A percentile compares a stretch with the other conserved stretches of the same genome.
Conservation (phyloP, 2,329 filamentous ascomycete species). For the Colletotrichum theobromicola region DNA sequence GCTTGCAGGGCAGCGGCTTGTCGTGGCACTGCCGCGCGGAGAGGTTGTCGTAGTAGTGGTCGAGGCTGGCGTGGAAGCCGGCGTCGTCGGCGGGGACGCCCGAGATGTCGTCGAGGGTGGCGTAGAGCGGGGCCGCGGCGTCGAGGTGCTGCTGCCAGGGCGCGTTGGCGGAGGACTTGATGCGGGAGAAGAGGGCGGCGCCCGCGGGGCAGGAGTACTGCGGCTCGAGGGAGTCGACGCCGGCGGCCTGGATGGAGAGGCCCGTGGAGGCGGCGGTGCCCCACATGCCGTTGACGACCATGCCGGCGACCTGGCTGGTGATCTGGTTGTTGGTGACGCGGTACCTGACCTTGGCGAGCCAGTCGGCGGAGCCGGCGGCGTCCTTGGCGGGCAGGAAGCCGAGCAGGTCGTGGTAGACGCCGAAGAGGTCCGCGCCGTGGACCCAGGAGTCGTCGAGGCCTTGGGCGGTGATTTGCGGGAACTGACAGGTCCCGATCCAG, state of each 20-base stretch:
- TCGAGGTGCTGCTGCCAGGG: slow-evolving; percentile 70
- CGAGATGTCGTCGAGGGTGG: slow-evolving; percentile 69
- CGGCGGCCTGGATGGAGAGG: slow-evolving; percentile 48
- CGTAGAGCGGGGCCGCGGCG: slow-evolving; percentile 59
- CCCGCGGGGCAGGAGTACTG: slow-evolving; percentile 69
- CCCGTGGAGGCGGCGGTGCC: slow-evolving; percentile 45
- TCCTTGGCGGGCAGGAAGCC: slow-evolving; percentile 65
- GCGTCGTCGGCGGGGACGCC: slow-evolving; percentile 61
- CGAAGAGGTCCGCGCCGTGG: slow-evolving; percentile 78
- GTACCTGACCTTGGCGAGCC: slow-evolving; percentile 58
- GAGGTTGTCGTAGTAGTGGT: slow-evolving; percentile 87
- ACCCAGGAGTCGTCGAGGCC: slow-evolving; percentile 78
- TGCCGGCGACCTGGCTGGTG: slow-evolving; percentile 79
- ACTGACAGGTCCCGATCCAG: slow-evolving; percentile 77
- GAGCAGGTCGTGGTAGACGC: slow-evolving; percentile 75
- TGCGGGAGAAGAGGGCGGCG: slow-evolving; percentile 42
- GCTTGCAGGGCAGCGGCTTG: slow-evolving; percentile 74
- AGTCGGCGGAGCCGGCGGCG: slow-evolving; percentile 33
- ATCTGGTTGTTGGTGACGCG: slow-evolving; percentile 84
- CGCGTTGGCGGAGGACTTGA: slow-evolving; percentile 47
- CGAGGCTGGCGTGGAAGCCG: slow-evolving; percentile 74
- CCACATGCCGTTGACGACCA: slow-evolving; percentile 77
- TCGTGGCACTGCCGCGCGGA: slow-evolving; percentile 79
- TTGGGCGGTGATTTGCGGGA: slow-evolving; percentile 77
- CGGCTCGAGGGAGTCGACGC: slow-evolving; percentile 77